Evolutionary conservation across 495 filamentous ascomycete species (phyloP).

Genomic region (Penicillium waksmanii): DNA sequence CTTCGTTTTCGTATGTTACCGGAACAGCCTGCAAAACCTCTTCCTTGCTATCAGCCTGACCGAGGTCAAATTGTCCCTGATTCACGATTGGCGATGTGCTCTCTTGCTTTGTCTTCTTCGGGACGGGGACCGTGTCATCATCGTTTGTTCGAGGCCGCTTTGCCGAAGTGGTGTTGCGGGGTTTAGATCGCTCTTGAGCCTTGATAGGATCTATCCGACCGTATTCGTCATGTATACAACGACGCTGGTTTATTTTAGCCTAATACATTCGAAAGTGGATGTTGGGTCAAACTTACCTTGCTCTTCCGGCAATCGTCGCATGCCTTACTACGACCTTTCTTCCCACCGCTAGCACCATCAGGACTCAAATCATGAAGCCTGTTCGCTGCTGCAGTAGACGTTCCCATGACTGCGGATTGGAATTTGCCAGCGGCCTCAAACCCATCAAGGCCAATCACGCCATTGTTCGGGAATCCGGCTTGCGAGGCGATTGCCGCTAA

Average conservation of each 20-base stretch:
- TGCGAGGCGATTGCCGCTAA: constrained; percentile 49
- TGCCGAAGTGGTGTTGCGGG: constrained; percentile 52
- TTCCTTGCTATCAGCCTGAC: constrained; percentile 13
- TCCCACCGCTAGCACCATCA: constrained; percentile 37
- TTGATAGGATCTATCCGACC: constrained; percentile 67
- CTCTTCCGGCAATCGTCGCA: constrained; percentile 70
- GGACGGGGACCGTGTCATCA: constrained; percentile 28
- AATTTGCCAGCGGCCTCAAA: constrained; percentile 37
- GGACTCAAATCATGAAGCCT: constrained; percentile 41
- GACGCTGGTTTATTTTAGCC: constrained; percentile 51
- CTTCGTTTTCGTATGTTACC: constrained; percentile 17
- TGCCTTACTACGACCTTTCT: constrained; percentile 64
- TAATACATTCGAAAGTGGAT: background rate
- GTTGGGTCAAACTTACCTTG: constrained; percentile 52
- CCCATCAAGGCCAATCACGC: constrained; percentile 28
- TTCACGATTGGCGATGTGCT: constrained; percentile 39
- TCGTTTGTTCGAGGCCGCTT: constrained; percentile 54
- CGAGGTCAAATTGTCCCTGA: constrained; percentile 25
- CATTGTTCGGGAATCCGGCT: constrained; percentile 37
- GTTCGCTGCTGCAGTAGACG: constrained; percentile 33
- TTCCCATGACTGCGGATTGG: constrained; percentile 30
- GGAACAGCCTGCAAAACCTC: constrained; percentile 17
- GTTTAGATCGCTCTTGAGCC: constrained; percentile 60
- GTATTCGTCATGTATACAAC: constrained; percentile 69
- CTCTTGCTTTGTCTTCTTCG: constrained; percentile 48